These are phyloP conservation scores for Primulina eburnea DNA, from an alignment of 257 asterid genomes.

Conservation along the genomic window DNA sequence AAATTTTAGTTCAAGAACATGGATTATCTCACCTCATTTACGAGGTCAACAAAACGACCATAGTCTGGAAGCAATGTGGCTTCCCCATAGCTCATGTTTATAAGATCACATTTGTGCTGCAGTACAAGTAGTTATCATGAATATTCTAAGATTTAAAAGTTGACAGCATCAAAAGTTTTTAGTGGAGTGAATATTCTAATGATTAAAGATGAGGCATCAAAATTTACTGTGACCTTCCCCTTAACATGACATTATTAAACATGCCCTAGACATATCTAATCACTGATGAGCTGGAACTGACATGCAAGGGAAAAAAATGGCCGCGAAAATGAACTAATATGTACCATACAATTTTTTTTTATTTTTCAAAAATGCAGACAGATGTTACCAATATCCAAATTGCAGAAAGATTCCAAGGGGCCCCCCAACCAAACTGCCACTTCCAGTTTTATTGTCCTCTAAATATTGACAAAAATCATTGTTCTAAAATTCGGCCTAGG, in stretches of 20 bases:
- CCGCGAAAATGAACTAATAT: not conserved
- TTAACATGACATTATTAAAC: not conserved
- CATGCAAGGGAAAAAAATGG: not conserved
- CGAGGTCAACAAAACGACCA: constrained; percentile 96
- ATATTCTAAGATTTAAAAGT: constrained; percentile 20
- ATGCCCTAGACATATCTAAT: not conserved
- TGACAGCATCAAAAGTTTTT: constrained; percentile 14
- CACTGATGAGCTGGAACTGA: not conserved
- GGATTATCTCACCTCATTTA: constrained; percentile 66
- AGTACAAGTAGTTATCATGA: constrained; percentile 22
- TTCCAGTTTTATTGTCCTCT: not conserved
- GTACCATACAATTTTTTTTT: not conserved
- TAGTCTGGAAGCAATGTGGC: constrained; percentile 85
- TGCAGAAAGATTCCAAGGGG: not conserved
- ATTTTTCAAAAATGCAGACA: not conserved
- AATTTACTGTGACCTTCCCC: not conserved
- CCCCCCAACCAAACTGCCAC: not conserved
- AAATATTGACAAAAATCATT: not conserved
- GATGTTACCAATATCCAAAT: not conserved
- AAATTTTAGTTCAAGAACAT: constrained; percentile 25
- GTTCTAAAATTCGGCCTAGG: no score
- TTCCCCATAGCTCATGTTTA: constrained; percentile 99
- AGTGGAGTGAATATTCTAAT: not conserved
- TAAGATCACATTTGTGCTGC: constrained; percentile 97
- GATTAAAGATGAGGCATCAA: not conserved